Conservation (phyloP, 108 stramenopile genomes). For the Cyclotella choctawhatcheeana region DNA sequence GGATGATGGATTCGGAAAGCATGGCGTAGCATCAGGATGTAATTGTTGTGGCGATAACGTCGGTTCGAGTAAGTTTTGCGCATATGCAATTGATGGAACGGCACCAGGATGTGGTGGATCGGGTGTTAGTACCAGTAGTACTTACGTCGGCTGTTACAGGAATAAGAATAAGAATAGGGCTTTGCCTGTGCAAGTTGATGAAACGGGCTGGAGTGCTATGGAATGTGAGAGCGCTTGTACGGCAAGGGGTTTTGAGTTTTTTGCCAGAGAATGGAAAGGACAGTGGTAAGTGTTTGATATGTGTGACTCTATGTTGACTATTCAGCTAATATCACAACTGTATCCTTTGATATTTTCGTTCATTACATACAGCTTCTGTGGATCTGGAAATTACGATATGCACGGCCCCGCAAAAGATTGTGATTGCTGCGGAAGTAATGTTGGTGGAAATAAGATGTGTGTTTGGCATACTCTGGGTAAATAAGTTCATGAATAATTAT, state of each 20-base stretch:
- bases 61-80: conserved; percentile 24
- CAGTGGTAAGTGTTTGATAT: conserved; percentile 7
- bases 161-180: conserved; percentile 11
- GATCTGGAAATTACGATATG: conserved; percentile 5
- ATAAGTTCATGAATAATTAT: neutral
- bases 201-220: neutral
- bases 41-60: conserved; percentile 36
- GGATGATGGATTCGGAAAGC: conserved; percentile 8
- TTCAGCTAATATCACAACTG: too few relatives aligned
- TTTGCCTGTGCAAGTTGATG: conserved; percentile 5
- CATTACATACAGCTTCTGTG: conserved; percentile 17
- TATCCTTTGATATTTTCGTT: too few relatives aligned
- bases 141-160: conserved; percentile 9
- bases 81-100: neutral
- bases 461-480: conserved; percentile 6
- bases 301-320: too few relatives aligned
- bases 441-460: conserved; percentile 11
- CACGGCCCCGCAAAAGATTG: neutral
- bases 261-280: conserved; percentile 14
- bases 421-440: conserved; percentile 19
- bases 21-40: conserved; percentile 16
- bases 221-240: conserved; percentile 9
- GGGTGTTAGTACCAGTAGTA: neutral
- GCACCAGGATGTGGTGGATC: conserved; percentile 15
- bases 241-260: neutral